Base-by-base conservation (phyloP, 768 basidiomycete genomes). In the Serendipita sp. region DNA sequence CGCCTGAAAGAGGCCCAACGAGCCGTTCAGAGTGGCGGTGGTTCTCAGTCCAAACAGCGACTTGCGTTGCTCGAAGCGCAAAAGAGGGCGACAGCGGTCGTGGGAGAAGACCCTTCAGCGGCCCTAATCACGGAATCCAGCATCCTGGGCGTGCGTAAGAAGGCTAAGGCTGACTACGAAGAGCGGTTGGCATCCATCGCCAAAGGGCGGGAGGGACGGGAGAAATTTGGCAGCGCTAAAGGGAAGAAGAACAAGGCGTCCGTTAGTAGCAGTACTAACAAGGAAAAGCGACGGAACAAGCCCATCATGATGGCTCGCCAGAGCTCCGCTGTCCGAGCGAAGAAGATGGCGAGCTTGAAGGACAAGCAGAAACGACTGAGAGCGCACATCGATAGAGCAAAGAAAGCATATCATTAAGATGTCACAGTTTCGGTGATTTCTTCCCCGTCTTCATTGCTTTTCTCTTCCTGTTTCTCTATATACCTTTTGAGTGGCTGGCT, bases 231-330 rank as follows among this genome's bases (percentile, higher is more conserved):
- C 22, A 88, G 88, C 42, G 74, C 81, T 67, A 95, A 87, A 75
- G 92, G 91, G n/a, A 93, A 94, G 77, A 87, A 89, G 74, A 90
- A 82, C 64, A 91, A 90, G 71, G 89, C 77, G 38, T 73, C 76
- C 11, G 82, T 85, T 64, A 91, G 89, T 72, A 90, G 88, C 70
- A 84, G 87, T 62, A 95, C 93, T 34, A 96, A 96, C 72, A 78
- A 83, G 70, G 90, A 95, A 75, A 96, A 96, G 81, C 82, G 84
- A 42, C 81, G 87, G 71, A 93, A 94, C 72, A 96, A 97, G 72
- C 93, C 93, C 26, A 81, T 95, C 67, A 94, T 95, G 93, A 92
- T 91, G 90, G 84, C 90, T 61, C 74, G 91, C 65, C 78, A 84
- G 58, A 89, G 86, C 64, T 79, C 79, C 0, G 82, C 83, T 1